Evolutionary conservation across 345 rosid species (phyloP).

Genomic region (Eucalyptus curtisii): DNA sequence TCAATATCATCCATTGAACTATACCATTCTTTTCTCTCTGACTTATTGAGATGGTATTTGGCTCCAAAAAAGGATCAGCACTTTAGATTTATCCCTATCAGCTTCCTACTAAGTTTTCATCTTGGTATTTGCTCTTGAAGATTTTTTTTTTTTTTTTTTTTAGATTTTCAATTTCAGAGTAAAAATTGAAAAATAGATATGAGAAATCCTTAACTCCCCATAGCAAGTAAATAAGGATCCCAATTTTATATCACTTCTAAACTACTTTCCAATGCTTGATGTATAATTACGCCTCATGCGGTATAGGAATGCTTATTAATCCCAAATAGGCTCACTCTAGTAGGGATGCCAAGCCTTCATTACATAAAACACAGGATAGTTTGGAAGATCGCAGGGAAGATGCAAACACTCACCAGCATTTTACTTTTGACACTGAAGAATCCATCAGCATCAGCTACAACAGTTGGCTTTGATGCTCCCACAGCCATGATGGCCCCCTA

Average conservation of each 20-base stretch:
- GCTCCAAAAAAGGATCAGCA: neutral
- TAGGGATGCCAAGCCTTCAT: neutral
- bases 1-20: neutral
- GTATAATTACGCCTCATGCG: neutral
- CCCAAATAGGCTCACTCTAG: neutral
- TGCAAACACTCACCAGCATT: slow-evolving; percentile 51
- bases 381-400: neutral
- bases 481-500: slow-evolving; percentile 99
- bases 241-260: neutral
- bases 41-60: neutral
- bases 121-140: neutral
- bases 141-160: neutral
- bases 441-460: slow-evolving; percentile 75
- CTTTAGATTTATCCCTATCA: neutral
- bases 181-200: neutral
- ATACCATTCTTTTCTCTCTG: neutral
- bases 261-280: neutral
- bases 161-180: neutral
- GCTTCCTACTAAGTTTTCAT: neutral
- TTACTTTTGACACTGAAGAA: slow-evolving; percentile 82
- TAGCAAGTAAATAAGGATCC: neutral
- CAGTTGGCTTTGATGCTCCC: slow-evolving; percentile 94
- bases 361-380: neutral
- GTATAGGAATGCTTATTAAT: neutral
- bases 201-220: neutral